Conservation (phyloP, 2,329 filamentous ascomycete species). For the Exserohilum turcica region DNA sequence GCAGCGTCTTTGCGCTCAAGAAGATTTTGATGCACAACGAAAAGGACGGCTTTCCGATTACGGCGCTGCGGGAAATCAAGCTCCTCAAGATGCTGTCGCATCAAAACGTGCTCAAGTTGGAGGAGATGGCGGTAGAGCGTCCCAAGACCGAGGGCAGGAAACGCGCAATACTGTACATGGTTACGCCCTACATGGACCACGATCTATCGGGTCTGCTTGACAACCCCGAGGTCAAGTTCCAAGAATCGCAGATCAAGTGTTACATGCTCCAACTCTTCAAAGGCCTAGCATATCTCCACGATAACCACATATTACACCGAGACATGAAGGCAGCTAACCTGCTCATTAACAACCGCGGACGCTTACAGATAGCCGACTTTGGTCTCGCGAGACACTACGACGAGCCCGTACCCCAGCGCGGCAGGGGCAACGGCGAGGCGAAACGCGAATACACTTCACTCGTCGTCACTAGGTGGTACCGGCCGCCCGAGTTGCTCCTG, state of each 20-base stretch:
- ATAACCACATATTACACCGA: constrained; percentile 82
- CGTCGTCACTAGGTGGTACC: constrained; percentile 96
- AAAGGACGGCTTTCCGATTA: constrained; percentile 99
- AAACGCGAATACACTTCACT: constrained; percentile 92
- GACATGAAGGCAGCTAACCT: constrained; percentile 99
- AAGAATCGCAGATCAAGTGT: constrained; percentile 92
- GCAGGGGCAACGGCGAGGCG: constrained; percentile 81
- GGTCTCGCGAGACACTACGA: constrained; percentile 93
- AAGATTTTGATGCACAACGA: constrained; percentile 99
- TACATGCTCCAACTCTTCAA: constrained; percentile 94
- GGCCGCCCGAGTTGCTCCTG: constrained; percentile 88
- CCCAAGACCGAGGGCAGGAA: constrained; percentile 61
- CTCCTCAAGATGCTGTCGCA: constrained; percentile 94
- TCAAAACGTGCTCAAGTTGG: constrained; percentile 80
- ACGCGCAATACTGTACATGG: constrained; percentile 94
- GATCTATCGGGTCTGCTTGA: constrained; percentile 96
- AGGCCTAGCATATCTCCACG: constrained; percentile 87
- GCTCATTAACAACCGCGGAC: constrained; percentile 90
- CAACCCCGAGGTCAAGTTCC: constrained; percentile 87
- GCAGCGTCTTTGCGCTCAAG: constrained; percentile 83
- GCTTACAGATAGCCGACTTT: constrained; percentile 96
- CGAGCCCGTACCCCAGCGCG: constrained; percentile 75
- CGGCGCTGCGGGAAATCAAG: constrained; percentile 95
- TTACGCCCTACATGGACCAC: constrained; percentile 98
- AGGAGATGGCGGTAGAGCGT: constrained; percentile 94